These are phyloP conservation scores for Pseudocercospora cruenta DNA, from an alignment of 2,329 filamentous ascomycete genomes.

Conservation along the genomic window DNA sequence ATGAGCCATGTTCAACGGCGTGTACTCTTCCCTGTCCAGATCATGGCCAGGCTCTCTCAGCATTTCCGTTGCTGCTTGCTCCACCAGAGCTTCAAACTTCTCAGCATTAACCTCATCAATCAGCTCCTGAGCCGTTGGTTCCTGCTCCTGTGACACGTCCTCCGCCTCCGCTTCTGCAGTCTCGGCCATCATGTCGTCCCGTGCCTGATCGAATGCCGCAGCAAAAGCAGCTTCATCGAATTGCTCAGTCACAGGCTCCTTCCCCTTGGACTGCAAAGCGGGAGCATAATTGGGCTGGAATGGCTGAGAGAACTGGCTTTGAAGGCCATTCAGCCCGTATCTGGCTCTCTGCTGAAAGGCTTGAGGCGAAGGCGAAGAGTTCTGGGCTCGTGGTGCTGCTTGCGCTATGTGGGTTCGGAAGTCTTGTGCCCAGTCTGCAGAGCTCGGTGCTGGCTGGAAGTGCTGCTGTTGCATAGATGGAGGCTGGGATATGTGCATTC, in stretches of 20 bases:
- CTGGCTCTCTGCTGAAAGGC: constrained; percentile 39
- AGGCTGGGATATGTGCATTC: constrained; percentile 47
- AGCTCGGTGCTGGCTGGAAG: constrained; percentile 40
- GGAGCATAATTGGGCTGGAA: constrained; percentile 20
- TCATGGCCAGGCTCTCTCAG: constrained; percentile 24
- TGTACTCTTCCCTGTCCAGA: constrained; percentile 22
- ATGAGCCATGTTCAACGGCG: constrained; percentile 20
- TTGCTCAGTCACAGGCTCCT: constrained; percentile 41
- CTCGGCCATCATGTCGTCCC: constrained; percentile 43
- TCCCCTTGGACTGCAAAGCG: constrained; percentile 33
- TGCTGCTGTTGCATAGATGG: constrained; percentile 52
- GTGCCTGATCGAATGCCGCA: constrained; percentile 56
- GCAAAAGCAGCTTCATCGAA: constrained; percentile 62
- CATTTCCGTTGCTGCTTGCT: constrained; percentile 27
- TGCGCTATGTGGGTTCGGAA: constrained; percentile 55
- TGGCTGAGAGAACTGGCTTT: constrained; percentile 33
- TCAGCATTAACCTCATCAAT: constrained; percentile 24
- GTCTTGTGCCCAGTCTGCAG: constrained; percentile 61
- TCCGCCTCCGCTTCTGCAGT: constrained; percentile 24
- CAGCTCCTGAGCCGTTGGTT: constrained; percentile 18
- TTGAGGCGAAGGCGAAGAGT: constrained; percentile 33
- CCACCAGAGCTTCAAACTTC: constrained; percentile 25
- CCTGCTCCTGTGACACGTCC: constrained; percentile 18
- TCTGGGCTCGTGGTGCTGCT: constrained; percentile 33
- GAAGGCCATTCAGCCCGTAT: constrained; percentile 34